A percentile compares a stretch with the other conserved stretches of the same genome.
Evolutionary conservation across 306 rosid species (phyloP).

Genomic region (Lathyrus oleraceus): DNA sequence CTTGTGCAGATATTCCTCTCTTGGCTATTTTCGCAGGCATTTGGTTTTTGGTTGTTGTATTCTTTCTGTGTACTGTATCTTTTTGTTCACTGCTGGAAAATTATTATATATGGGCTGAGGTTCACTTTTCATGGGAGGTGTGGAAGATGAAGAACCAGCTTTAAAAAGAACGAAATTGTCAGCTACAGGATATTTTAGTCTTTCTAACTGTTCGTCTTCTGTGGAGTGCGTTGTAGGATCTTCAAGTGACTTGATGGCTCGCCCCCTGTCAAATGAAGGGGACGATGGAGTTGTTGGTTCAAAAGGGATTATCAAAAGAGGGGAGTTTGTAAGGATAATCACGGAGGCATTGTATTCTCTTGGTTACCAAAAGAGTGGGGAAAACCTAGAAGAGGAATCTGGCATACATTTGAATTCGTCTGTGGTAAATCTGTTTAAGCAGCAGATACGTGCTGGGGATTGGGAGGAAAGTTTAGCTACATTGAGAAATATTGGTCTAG

Average conservation of each 20-base stretch:
- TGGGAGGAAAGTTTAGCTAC: conserved; percentile 76
- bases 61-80: conserved; percentile 12
- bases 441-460: conserved; percentile 72
- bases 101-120: conserved; percentile 95
- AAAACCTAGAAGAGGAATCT: conserved; percentile 84
- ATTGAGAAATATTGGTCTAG: conserved; percentile 70
- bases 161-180: conserved; percentile 81
- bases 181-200: conserved; percentile 59
- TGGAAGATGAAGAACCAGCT: conserved; percentile 98
- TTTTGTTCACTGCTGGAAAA: conserved; percentile 36
- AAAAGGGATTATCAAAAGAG: conserved; percentile 71
- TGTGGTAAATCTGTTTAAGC: conserved; percentile 65
- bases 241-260: conserved; percentile 85
- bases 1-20: conserved; percentile 1
- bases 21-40: conserved; percentile 38
- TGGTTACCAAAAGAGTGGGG: conserved; percentile 84
- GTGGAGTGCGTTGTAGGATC: conserved; percentile 68
- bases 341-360: conserved; percentile 89
- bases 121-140: conserved; percentile 99
- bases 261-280: conserved; percentile 86
- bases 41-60: conserved; percentile 24
- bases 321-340: conserved; percentile 84
- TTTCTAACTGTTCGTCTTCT: conserved; percentile 73
- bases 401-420: conserved; percentile 78
- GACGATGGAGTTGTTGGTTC: conserved; percentile 75